These are phyloP conservation scores for Mrakia frigida DNA, from an alignment of 768 basidiomycete species.

Conservation along the genomic window DNA sequence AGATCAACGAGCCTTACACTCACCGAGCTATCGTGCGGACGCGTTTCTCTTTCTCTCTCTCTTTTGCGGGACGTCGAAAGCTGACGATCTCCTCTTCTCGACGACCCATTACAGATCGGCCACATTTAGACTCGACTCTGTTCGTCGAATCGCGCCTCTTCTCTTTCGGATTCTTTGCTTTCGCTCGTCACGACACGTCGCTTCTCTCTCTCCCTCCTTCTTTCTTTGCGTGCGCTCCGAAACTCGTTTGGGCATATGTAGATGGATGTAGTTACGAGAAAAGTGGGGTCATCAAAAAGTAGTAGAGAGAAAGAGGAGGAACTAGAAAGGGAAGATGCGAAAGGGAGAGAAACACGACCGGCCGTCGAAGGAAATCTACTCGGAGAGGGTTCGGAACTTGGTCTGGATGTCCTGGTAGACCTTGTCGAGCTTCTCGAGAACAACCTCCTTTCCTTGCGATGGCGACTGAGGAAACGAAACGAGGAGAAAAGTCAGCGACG, in stretches of 20 bases:
- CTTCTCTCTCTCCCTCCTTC: too few relatives aligned
- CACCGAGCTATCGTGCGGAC: conserved; percentile 40
- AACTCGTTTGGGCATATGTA: too few relatives aligned
- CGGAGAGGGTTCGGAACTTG: conserved; percentile 56
- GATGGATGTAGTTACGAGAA: conserved; percentile 39
- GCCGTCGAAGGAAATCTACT: conserved; percentile 39
- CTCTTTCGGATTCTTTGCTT: too few relatives aligned
- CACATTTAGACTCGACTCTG: too few relatives aligned
- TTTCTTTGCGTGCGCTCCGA: too few relatives aligned
- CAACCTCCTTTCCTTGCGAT: conserved; percentile 77
- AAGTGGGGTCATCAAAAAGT: not conserved
- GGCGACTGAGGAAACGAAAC: conserved; percentile 58
- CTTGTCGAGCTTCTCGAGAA: conserved; percentile 74
- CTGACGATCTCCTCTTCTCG: too few relatives aligned
- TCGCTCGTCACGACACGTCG: too few relatives aligned
- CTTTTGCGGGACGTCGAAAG: too few relatives aligned
- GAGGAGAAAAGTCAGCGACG: not conserved
- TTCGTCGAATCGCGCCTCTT: too few relatives aligned
- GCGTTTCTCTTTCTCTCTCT: not conserved
- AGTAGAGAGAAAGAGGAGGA: not conserved
- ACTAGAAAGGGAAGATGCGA: too few relatives aligned
- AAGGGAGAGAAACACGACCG: not conserved
- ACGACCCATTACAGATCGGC: too few relatives aligned
- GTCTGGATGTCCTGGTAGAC: conserved; percentile 82
- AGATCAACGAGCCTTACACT: conserved; percentile 58